phyloP scores from a whole-genome alignment of 1,284 basidiomycete genomes.

The Pseudozyma tsukubaensis region DNA sequence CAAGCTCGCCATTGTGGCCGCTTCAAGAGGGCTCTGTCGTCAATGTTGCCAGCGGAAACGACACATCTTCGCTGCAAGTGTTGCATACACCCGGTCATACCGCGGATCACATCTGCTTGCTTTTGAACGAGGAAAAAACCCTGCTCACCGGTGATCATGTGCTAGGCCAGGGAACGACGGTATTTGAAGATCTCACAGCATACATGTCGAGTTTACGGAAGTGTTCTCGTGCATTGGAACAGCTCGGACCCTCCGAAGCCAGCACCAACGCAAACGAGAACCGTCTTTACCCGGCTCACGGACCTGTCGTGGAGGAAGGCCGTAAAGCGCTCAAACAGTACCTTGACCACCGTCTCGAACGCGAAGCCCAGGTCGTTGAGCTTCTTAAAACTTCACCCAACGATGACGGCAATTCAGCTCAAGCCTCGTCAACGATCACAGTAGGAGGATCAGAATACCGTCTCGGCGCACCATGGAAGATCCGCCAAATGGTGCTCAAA shows the following conservation, averaged over 20 bases:
- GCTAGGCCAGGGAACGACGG: constrained; percentile 87
- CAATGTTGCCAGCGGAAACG: constrained; percentile 11
- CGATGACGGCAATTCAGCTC: constrained; percentile 68
- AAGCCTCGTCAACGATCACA: constrained; percentile 9
- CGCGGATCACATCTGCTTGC: constrained; percentile 79
- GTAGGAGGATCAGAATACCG: constrained; percentile 12
- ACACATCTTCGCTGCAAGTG: constrained; percentile 71
- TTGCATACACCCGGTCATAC: constrained; percentile 93
- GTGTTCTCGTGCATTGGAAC: constrained; percentile 72
- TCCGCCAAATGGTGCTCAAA: constrained; percentile 55
- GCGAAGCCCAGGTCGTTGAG: constrained; percentile 82
- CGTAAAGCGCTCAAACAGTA: constrained; percentile 77
- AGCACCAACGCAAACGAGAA: constrained; percentile 49
- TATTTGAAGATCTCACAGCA: constrained; percentile 84
- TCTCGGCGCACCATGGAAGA: constrained; percentile 52
- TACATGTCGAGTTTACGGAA: constrained; percentile 80
- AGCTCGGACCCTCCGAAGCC: constrained; percentile 36
- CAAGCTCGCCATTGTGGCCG: constrained; percentile 28
- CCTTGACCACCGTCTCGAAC: constrained; percentile 81
- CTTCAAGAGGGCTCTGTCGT: constrained; percentile 41
- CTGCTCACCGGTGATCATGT: constrained; percentile 86
- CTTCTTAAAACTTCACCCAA: constrained; percentile 71
- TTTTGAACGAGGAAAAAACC: constrained; percentile 73
- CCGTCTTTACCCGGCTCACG: constrained; percentile 85
- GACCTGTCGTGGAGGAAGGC: constrained; percentile 77